A percentile compares a stretch with the other conserved stretches of the same genome.
phyloP scores from a whole-genome alignment of 371 early-diverging fungal genomes.

The Dichotomocladium elegans region DNA sequence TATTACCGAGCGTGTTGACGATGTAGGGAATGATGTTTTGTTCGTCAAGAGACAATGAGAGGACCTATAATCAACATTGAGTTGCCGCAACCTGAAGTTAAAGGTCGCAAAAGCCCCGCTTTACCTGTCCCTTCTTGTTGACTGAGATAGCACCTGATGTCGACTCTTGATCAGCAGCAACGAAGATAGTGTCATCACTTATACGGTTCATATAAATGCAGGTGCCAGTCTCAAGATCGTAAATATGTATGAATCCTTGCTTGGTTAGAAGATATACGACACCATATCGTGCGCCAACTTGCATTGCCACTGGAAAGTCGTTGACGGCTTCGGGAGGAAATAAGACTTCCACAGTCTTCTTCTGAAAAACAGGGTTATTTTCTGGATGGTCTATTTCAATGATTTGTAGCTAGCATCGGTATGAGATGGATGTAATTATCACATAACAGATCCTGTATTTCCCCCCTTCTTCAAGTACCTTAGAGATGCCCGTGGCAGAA shows the following conservation, averaged over 20 bases:
- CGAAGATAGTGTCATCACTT: slow-evolving; percentile 95
- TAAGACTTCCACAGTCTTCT: slow-evolving; percentile 89
- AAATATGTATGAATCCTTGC: slow-evolving; percentile 95
- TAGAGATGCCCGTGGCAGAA: slow-evolving; percentile 68
- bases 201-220: slow-evolving; percentile 97
- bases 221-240: slow-evolving; percentile 90
- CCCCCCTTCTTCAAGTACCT: too few species aligned
- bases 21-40: slow-evolving; percentile 87
- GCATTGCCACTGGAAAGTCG: slow-evolving; percentile 98
- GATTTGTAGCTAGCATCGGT: slow-evolving; percentile 90
- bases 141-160: slow-evolving; percentile 91
- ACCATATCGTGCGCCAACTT: slow-evolving; percentile 87
- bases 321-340: slow-evolving; percentile 93
- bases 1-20: slow-evolving; percentile 75
- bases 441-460: too few species aligned
- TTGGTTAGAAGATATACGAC: slow-evolving; percentile 94
- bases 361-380: slow-evolving; percentile 85
- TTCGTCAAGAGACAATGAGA: slow-evolving; percentile 91
- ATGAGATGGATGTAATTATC: not conserved
- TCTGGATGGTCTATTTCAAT: slow-evolving; percentile 96
- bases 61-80: slow-evolving; percentile 51
- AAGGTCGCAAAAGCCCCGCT: too few species aligned
- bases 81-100: too few species aligned
- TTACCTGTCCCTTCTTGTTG: slow-evolving; percentile 94
- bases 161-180: slow-evolving; percentile 87